Conservation (phyloP, 495 filamentous ascomycete genomes). For the Parathielavia hyrcaniae region DNA sequence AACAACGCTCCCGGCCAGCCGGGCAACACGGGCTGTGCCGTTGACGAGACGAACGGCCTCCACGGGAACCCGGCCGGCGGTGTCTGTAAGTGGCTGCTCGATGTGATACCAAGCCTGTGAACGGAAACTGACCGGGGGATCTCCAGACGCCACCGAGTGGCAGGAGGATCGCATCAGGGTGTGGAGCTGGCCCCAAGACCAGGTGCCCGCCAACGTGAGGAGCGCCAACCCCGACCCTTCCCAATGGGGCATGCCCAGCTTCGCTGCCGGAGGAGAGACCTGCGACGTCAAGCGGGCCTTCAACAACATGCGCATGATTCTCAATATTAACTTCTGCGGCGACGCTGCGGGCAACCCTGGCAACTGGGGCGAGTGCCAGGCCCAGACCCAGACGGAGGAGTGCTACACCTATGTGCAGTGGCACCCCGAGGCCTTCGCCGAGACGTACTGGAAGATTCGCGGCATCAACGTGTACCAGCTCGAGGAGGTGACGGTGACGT, state of each 20-base stretch:
- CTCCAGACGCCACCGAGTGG: slow-evolving; percentile 63
- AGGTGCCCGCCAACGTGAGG: slow-evolving; percentile 43
- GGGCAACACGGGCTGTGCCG: slow-evolving; percentile 34
- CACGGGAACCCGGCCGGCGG: slow-evolving; percentile 60
- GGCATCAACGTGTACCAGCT: slow-evolving; percentile 50
- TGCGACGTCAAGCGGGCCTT: slow-evolving; percentile 45
- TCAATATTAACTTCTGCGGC: slow-evolving; percentile 48
- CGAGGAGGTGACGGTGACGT: slow-evolving; percentile 13
- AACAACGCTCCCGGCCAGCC: slow-evolving; percentile 32
- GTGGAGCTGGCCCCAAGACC: slow-evolving; percentile 60
- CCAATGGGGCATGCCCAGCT: slow-evolving; percentile 61
- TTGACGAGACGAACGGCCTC: slow-evolving; percentile 44
- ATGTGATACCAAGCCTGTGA: no score
- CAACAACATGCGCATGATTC: slow-evolving; percentile 41
- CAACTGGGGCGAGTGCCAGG: slow-evolving; percentile 22
- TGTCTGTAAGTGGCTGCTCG: slow-evolving; percentile 36
- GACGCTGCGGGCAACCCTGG: slow-evolving; percentile 39
- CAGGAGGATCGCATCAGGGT: slow-evolving; percentile 57
- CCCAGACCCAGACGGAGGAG: slow-evolving; percentile 21
- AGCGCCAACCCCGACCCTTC: slow-evolving; percentile 54
- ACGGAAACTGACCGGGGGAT: slow-evolving; percentile 1
- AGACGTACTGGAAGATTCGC: slow-evolving; percentile 52
- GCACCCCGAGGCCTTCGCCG: slow-evolving; percentile 49
- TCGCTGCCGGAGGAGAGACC: slow-evolving; percentile 37
- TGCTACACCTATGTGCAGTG: slow-evolving; percentile 56